Percentiles rank a stretch among this genome's conserved stretches.
Evolutionary conservation across 441 rosid genomes (phyloP).

Genomic region (Erysimum pusillum): DNA sequence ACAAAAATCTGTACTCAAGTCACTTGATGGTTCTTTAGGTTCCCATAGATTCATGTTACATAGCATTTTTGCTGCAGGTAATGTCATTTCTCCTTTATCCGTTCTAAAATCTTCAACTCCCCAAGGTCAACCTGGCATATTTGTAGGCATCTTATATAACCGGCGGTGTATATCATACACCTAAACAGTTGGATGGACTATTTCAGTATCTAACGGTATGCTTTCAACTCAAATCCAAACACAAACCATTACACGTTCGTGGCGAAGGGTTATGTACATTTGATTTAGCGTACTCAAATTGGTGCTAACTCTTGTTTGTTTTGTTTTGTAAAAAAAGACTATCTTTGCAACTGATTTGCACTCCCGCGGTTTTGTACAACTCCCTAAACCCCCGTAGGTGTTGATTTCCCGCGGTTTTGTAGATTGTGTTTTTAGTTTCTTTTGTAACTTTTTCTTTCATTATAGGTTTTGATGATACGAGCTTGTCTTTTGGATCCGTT

Average conservation of each 20-base stretch:
- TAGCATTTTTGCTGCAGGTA: slow-evolving; percentile 97
- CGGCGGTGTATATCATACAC: slow-evolving; percentile 89
- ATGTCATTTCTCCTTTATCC: background rate
- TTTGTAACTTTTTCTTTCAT: slow-evolving; percentile 38
- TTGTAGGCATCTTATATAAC: slow-evolving; percentile 92
- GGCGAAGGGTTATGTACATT: slow-evolving; percentile 17
- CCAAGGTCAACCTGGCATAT: slow-evolving; percentile 21
- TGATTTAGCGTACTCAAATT: background rate
- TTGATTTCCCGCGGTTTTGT: slow-evolving; percentile 69
- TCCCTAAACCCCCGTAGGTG: slow-evolving; percentile 89
- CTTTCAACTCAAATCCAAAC: slow-evolving; percentile 15
- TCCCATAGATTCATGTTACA: slow-evolving; percentile 91
- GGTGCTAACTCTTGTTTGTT: slow-evolving; percentile 1
- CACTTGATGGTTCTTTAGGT: slow-evolving; percentile 59
- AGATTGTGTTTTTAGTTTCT: slow-evolving; percentile 11
- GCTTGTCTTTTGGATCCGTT: slow-evolving; percentile 89
- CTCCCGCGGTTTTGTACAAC: slow-evolving; percentile 83
- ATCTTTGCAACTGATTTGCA: slow-evolving; percentile 94
- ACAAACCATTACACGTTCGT: background rate
- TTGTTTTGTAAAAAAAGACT: slow-evolving; percentile 61
- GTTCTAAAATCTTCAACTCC: slow-evolving; percentile 1
- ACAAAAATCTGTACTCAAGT: slow-evolving; percentile 5
- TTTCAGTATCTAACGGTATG: slow-evolving; percentile 86
- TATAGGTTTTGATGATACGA: slow-evolving; percentile 89
- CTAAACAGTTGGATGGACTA: slow-evolving; percentile 89